Conservation (phyloP, 441 rosid genomes). For the Gossypium schwendimanii region DNA sequence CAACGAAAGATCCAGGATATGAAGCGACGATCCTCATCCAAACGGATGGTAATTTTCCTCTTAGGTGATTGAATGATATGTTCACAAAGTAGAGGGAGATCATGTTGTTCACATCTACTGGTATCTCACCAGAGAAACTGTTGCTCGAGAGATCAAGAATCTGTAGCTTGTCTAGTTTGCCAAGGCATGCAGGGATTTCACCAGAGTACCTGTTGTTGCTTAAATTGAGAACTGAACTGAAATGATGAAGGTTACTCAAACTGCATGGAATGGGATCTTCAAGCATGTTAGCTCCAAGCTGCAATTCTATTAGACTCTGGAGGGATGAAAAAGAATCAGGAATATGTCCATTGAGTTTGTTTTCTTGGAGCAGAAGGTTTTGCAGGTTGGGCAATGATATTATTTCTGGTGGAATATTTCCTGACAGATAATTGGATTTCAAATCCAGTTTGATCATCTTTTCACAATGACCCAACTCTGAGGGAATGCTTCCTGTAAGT, state of each 20-base stretch:
- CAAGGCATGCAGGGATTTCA: constrained; percentile 33
- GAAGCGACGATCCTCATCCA: constrained; percentile 25
- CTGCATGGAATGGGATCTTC: constrained; percentile 34
- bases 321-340: constrained; percentile 24
- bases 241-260: constrained; percentile 30
- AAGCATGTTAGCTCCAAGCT: constrained; percentile 30
- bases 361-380: constrained; percentile 29
- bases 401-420: constrained; percentile 28
- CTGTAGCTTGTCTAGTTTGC: constrained; percentile 29
- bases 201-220: constrained; percentile 32
- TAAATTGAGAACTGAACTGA: constrained; percentile 34
- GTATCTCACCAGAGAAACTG: constrained; percentile 30
- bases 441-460: constrained; percentile 28
- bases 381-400: constrained; percentile 21
- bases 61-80: constrained; percentile 38
- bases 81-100: constrained; percentile 32
- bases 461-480: constrained; percentile 22
- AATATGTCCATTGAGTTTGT: constrained; percentile 23
- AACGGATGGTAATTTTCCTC: constrained; percentile 26
- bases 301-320: constrained; percentile 26
- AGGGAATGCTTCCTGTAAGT: constrained; percentile 29
- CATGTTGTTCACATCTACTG: constrained; percentile 31
- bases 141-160: constrained; percentile 41
- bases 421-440: constrained; percentile 28
- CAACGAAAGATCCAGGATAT: constrained; percentile 30